Evolutionary conservation across 768 basidiomycete genomes (phyloP).

Genomic region (Boletus pseudopeckii): DNA sequence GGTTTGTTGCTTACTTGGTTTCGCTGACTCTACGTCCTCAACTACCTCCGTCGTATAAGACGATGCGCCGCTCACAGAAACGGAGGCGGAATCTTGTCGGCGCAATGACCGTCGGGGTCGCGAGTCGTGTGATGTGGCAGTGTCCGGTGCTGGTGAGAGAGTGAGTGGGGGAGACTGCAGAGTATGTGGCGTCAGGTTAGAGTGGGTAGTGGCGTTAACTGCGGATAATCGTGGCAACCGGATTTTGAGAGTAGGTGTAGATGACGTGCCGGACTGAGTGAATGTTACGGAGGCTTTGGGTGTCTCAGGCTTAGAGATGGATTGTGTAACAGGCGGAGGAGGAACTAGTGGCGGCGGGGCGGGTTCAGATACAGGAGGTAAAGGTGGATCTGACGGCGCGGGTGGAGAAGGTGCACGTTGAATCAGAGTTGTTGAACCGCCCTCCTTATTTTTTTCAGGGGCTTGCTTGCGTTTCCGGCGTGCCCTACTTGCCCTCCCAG

Average conservation of each 20-base stretch:
- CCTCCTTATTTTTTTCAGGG: conserved; percentile 18
- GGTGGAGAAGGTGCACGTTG: conserved; percentile 16
- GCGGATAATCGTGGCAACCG: conserved; percentile 32
- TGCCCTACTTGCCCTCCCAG: conserved; percentile 13
- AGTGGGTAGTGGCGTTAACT: conserved; percentile 26
- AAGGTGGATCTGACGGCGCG: conserved; percentile 4
- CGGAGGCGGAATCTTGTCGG: conserved; percentile 28
- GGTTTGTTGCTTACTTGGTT: conserved; percentile 25
- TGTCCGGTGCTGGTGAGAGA: conserved; percentile 23
- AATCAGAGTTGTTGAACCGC: conserved; percentile 1
- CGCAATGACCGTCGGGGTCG: conserved; percentile 29
- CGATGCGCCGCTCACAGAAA: conserved; percentile 32
- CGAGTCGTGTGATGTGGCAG: conserved; percentile 18
- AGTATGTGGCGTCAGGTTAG: conserved; percentile 16
- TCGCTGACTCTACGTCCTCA: conserved; percentile 26
- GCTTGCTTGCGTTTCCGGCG: conserved; percentile 25
- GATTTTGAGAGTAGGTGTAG: conserved; percentile 35
- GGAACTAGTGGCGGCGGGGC: conserved; percentile 4
- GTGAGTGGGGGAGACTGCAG: conserved; percentile 21
- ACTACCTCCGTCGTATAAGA: conserved; percentile 28
- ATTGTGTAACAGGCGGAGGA: conserved; percentile 9
- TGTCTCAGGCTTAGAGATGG: conserved; percentile 24
- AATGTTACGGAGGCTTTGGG: conserved; percentile 35
- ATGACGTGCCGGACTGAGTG: conserved; percentile 30
- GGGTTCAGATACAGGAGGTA: conserved; percentile 17